Percentiles rank a stretch among this genome's conserved stretches.
Conservation (phyloP, 768 basidiomycete genomes). For the Agrocybe pediades region DNA sequence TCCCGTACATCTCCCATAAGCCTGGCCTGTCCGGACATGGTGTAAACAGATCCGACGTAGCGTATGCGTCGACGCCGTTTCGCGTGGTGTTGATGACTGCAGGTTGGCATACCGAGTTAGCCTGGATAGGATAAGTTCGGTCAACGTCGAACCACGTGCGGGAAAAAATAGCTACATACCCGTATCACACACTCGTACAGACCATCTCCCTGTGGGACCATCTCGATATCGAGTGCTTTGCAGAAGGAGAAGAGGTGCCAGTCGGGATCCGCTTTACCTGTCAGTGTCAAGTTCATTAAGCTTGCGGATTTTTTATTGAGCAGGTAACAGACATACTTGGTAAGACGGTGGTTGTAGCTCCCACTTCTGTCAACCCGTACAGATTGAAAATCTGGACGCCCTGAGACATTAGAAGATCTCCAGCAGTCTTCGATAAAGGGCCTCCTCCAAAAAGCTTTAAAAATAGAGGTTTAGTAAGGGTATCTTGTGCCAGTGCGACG, state of each 20-base stretch:
- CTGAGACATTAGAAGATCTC: constrained; percentile 7
- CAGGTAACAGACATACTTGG: background rate
- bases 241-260: constrained; percentile 9
- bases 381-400: constrained; percentile 3
- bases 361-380: constrained; percentile 3
- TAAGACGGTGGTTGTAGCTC: background rate
- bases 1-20: constrained; percentile 9
- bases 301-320: background rate
- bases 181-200: constrained; percentile 5
- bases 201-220: constrained; percentile 2
- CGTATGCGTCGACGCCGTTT: constrained; percentile 2
- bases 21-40: constrained; percentile 7
- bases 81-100: constrained; percentile 1
- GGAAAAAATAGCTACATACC: background rate
- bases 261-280: constrained; percentile 1
- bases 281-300: background rate
- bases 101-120: background rate
- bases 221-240: background rate
- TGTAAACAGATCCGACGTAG: constrained; percentile 7
- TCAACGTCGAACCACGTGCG: background rate
- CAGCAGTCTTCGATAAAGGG: constrained; percentile 6
- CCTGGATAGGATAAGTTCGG: background rate
- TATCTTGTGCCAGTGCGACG: background rate
- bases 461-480: background rate
- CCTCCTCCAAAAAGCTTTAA: constrained; percentile 11